These are phyloP conservation scores for Talaromyces proteolyticus DNA, from an alignment of 495 filamentous ascomycete species.

Conservation along the genomic window DNA sequence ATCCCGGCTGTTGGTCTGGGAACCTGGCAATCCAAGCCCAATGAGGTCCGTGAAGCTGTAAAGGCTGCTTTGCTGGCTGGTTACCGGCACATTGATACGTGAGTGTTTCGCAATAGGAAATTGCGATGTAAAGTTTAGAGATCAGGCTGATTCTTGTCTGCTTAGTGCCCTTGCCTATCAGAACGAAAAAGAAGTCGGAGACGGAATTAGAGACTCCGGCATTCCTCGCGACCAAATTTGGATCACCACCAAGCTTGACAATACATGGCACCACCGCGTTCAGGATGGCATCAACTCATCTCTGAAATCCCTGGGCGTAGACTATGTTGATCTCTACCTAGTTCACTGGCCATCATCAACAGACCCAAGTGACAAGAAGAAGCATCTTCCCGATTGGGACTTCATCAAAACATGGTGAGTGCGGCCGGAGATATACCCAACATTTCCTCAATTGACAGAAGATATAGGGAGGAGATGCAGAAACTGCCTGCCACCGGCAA, in stretches of 20 bases:
- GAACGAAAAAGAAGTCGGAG: constrained; percentile 78
- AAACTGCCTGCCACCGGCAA: constrained; percentile 74
- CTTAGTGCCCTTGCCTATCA: constrained; percentile 70
- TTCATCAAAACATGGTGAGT: constrained; percentile 72
- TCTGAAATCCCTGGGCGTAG: constrained; percentile 61
- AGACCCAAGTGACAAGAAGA: constrained; percentile 48
- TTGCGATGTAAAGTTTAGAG: too few relatives aligned
- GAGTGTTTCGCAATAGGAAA: constrained; percentile 15
- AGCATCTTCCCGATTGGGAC: constrained; percentile 65
- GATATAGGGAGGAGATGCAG: constrained; percentile 62
- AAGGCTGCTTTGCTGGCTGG: constrained; percentile 69
- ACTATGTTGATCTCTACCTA: constrained; percentile 82
- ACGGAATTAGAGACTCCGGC: constrained; percentile 73
- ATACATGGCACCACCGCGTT: constrained; percentile 69
- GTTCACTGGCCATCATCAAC: constrained; percentile 79
- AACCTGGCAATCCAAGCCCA: constrained; percentile 69
- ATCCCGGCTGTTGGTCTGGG: constrained; percentile 81
- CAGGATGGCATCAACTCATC: constrained; percentile 63
- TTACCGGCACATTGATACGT: constrained; percentile 66
- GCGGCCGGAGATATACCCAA: neutral
- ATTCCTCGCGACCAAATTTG: constrained; percentile 77
- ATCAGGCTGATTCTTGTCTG: neutral
- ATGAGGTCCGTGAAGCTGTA: constrained; percentile 65
- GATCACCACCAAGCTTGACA: constrained; percentile 85
- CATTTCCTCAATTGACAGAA: constrained; percentile 3